These are phyloP conservation scores for Cordyceps cateniannulata DNA, from an alignment of 2,329 filamentous ascomycete species.

Conservation along the genomic window DNA sequence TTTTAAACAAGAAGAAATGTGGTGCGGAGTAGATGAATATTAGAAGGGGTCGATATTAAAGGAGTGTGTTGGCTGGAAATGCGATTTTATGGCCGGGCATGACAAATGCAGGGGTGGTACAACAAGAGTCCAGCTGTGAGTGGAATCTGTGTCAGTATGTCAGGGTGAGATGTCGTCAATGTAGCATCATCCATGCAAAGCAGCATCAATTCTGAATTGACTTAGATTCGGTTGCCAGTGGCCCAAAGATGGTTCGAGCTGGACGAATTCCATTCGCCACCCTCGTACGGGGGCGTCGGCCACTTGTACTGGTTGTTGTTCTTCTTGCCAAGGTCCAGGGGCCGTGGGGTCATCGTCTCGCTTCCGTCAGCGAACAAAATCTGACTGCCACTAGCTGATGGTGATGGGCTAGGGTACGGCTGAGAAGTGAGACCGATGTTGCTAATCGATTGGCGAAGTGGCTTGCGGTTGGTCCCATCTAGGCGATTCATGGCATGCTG, in stretches of 20 bases:
- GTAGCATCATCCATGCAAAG: not conserved
- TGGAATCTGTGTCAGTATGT: not conserved
- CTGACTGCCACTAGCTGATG: conserved; percentile 77
- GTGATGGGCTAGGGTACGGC: conserved; percentile 60
- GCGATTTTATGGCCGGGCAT: not conserved
- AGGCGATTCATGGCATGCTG: conserved; percentile 68
- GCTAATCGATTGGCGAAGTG: conserved; percentile 56
- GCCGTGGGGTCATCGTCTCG: conserved; percentile 59
- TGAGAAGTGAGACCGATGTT: conserved; percentile 52
- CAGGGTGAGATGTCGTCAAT: not conserved
- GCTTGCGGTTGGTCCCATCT: conserved; percentile 37
- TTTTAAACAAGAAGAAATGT: not conserved
- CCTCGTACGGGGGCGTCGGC: conserved; percentile 93
- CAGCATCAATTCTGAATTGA: not conserved
- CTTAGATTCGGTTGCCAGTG: conserved; percentile 56
- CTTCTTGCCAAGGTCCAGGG: conserved; percentile 61
- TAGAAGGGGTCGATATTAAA: conserved; percentile 9
- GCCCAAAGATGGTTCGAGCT: conserved; percentile 78
- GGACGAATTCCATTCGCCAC: conserved; percentile 82
- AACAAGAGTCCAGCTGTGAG: not conserved
- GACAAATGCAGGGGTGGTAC: not conserved
- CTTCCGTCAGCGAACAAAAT: conserved; percentile 65
- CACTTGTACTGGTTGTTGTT: conserved; percentile 59
- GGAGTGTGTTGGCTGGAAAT: conserved; percentile 4
- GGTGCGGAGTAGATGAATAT: conserved; percentile 10